Percentiles rank a stretch among this genome's conserved stretches.
Evolutionary conservation across 2,329 filamentous ascomycete species (phyloP).

Genomic region (Knoxdaviesia proteae): DNA sequence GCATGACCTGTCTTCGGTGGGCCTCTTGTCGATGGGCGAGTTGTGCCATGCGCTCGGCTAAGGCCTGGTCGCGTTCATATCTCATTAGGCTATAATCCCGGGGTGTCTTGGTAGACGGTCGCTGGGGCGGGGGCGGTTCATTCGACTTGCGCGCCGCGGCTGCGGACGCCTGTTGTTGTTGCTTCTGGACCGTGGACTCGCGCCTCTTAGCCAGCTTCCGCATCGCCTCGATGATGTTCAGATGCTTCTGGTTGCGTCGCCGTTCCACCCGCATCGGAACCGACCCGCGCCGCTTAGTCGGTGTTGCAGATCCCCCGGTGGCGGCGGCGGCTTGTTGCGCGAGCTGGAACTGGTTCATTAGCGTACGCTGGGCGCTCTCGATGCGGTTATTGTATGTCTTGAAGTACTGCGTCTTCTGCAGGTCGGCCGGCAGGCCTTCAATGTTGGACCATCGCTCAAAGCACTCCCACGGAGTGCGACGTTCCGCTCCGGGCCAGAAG

Average conservation of each 20-base stretch:
- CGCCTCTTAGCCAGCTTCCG: conserved; percentile 87
- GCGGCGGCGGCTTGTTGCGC: conserved; percentile 17
- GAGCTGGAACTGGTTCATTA: conserved; percentile 30
- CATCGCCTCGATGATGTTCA: conserved; percentile 85
- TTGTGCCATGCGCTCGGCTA: conserved; percentile 37
- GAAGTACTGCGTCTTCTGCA: conserved; percentile 93
- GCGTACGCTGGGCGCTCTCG: conserved; percentile 34
- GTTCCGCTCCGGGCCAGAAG: conserved; percentile 69
- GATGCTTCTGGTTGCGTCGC: conserved; percentile 64
- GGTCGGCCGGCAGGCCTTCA: conserved; percentile 76
- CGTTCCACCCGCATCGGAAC: conserved; percentile 72
- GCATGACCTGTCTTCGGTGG: conserved; percentile 18
- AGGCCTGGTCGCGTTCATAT: conserved; percentile 59
- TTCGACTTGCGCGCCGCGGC: conserved; percentile 67
- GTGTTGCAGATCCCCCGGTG: conserved; percentile 2
- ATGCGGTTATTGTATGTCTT: conserved; percentile 45
- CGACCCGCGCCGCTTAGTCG: conserved; percentile 41
- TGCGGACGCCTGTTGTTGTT: conserved; percentile 63
- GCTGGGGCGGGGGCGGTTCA: conserved; percentile 32
- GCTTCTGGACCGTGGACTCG: conserved; percentile 68
- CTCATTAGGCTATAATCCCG: conserved; percentile 80
- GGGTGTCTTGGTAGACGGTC: conserved; percentile 44
- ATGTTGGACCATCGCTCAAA: conserved; percentile 92
- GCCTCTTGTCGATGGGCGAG: conserved; percentile 38
- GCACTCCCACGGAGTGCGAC: conserved; percentile 93